Evolutionary conservation across 805 yeast species (phyloP), one percentile per base, ranked within the genome.

Genomic region (Candida silvatica): DNA sequence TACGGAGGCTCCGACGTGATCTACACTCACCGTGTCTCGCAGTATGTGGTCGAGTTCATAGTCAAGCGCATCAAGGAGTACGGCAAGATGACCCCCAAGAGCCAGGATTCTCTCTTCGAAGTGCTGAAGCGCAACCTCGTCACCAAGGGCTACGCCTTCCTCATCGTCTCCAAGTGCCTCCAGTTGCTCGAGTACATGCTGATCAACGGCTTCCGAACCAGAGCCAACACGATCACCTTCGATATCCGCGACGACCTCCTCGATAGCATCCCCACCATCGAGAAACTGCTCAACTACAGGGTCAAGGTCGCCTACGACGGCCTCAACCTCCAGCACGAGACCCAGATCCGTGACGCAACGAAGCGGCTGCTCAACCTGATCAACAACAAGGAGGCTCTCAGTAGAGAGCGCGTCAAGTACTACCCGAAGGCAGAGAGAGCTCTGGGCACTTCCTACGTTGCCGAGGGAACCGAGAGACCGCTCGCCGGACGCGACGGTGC

Each of bases 131-230:
- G 52, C 35, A 37, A 38, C 2, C 36, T 47, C 12, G 43, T 56
- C 12, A 53, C 49, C 12, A 45, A 43, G 20, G 61, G 61, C 2
- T 46, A 48, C 29, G 61, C 54, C 33, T 49, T 43, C 37, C 37
- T 50, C 12, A 48, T 48, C 7, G 37, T 54, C 11, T 35, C 46
- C 16, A 56, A 54, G 39, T 47, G 58, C 30, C 37, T 56, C 14
- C 44, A 37, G 19, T 31, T 53, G 12, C 31, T 52, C 23, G 58
- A 54, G 30, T 48, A 49, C 31, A 34, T 56, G 4, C 29, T 50
- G 8, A 22, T 52, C n/a, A 43, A 54, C 37, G 52, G 61, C 37
- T 53, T 40, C 36, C 29, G 23, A 4, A 32, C 33, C 14, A 29
- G 37, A 5, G 37, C 36, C 3, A 40, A 35, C 5, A 30, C 9